These are phyloP conservation scores for Haberlea rhodopensis DNA, from an alignment of 257 asterid genomes.

Conservation along the genomic window DNA sequence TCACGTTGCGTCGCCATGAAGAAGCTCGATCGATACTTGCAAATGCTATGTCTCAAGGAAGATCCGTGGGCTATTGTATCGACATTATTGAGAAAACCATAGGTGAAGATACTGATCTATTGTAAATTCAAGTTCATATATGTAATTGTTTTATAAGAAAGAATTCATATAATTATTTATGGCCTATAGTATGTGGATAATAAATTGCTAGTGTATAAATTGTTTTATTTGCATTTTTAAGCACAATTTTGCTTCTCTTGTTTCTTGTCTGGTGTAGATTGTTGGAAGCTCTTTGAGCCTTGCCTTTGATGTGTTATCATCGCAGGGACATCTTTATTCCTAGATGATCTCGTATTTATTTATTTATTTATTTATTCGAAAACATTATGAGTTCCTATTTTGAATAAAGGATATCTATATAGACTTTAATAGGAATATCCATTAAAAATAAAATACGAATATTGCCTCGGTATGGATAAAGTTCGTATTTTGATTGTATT, in stretches of 20 bases:
- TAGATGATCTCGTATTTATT: too few species aligned
- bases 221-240: not conserved
- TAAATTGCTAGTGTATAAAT: too few species aligned
- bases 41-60: constrained; percentile 70
- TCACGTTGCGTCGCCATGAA: constrained; percentile 80
- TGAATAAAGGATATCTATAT: too few species aligned
- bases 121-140: constrained; percentile 1
- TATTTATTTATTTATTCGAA: too few species aligned
- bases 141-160: not conserved
- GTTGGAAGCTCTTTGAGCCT: not conserved
- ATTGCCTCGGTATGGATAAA: too few species aligned
- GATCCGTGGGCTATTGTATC: constrained; percentile 68
- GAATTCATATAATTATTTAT: not conserved
- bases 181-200: not conserved
- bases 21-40: constrained; percentile 70
- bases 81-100: constrained; percentile 60
- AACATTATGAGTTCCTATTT: too few species aligned
- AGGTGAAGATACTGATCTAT: constrained; percentile 39
- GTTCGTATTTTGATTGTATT: too few species aligned
- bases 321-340: too few species aligned
- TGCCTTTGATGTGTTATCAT: too few species aligned
- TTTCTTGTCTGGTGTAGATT: not conserved
- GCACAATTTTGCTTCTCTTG: not conserved
- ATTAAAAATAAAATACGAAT: too few species aligned
- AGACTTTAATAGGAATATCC: too few species aligned